Evolutionary conservation across 2,329 filamentous ascomycete species (phyloP).

Genomic region (Fusarium sp.): DNA sequence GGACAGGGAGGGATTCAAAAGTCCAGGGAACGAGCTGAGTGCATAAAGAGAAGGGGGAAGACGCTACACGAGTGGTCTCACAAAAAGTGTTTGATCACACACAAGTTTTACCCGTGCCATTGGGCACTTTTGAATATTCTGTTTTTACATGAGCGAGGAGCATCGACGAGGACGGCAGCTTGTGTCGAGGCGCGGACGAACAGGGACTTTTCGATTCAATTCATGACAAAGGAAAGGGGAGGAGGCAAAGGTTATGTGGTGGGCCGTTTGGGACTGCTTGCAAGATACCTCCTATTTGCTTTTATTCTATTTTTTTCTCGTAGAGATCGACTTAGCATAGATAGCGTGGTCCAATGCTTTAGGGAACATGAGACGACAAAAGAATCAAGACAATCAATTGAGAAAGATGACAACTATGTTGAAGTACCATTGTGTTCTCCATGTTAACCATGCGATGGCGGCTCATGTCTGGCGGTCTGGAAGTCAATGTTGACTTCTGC

Average conservation of each 20-base stretch:
- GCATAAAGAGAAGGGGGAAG: constrained; percentile 3
- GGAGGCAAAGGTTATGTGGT: constrained; percentile 17
- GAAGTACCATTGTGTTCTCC: not conserved
- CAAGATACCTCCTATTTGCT: constrained; percentile 37
- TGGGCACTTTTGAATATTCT: constrained; percentile 24
- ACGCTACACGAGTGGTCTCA: constrained; percentile 3
- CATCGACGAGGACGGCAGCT: constrained; percentile 27
- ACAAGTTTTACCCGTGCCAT: constrained; percentile 9
- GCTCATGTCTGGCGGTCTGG: not conserved
- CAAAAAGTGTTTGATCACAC: constrained; percentile 4
- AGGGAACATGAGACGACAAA: constrained; percentile 5
- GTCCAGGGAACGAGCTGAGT: not conserved
- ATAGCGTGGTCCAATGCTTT: constrained; percentile 19
- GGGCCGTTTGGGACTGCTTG: constrained; percentile 26
- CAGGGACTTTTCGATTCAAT: constrained; percentile 30
- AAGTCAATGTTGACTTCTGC: not conserved
- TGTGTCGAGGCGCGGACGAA: constrained; percentile 15
- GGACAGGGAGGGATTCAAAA: not conserved
- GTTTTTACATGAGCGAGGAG: constrained; percentile 37
- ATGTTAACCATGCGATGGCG: not conserved
- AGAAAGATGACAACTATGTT: not conserved
- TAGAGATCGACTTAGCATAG: constrained; percentile 26
- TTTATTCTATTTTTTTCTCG: constrained; percentile 10
- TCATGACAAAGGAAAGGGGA: constrained; percentile 15
- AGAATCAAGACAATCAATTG: constrained; percentile 12